Conservation (phyloP, 2,329 filamentous ascomycete genomes). For the Ceratocystis variospora region DNA sequence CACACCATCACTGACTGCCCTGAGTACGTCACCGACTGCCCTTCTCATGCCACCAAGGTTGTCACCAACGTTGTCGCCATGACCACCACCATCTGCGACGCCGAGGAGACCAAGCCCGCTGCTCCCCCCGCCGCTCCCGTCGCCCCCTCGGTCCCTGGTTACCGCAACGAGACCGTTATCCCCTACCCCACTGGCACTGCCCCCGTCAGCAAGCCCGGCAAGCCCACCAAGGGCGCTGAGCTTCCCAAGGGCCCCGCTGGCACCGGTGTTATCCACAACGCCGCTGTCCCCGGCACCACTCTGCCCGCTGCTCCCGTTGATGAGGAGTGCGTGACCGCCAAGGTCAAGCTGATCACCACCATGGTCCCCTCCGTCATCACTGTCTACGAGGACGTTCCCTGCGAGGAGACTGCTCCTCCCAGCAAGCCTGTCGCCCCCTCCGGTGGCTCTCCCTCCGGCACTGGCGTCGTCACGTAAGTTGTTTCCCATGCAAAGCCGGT, state of each 20-base stretch:
- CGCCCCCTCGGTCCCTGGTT: slow-evolving; percentile 13
- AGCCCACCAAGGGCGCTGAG: not conserved
- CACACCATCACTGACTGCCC: slow-evolving; percentile 50
- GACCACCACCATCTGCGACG: slow-evolving; percentile 32
- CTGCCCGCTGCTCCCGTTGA: slow-evolving; percentile 21
- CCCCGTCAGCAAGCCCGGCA: slow-evolving; percentile 10
- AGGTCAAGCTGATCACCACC: slow-evolving; percentile 40
- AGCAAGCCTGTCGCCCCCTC: slow-evolving; percentile 24
- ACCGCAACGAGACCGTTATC: slow-evolving; percentile 19
- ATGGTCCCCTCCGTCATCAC: slow-evolving; percentile 40
- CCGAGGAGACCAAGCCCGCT: slow-evolving; percentile 19
- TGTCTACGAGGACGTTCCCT: slow-evolving; percentile 30
- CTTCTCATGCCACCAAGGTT: slow-evolving; percentile 29
- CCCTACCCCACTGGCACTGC: slow-evolving; percentile 17
- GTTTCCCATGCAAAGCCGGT: not conserved
- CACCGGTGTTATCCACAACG: slow-evolving; percentile 11
- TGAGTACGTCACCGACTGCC: slow-evolving; percentile 49
- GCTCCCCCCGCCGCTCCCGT: slow-evolving; percentile 11
- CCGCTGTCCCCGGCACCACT: slow-evolving; percentile 20
- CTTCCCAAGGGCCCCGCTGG: slow-evolving; percentile 18
- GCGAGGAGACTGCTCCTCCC: slow-evolving; percentile 25
- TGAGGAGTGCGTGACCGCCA: slow-evolving; percentile 26
- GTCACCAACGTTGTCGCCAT: slow-evolving; percentile 28
- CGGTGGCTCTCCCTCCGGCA: slow-evolving; percentile 29
- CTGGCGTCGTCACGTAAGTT: slow-evolving; percentile 29